Base-by-base conservation (phyloP, 495 filamentous ascomycete species). In the Aspergillus incahuasiensis region DNA sequence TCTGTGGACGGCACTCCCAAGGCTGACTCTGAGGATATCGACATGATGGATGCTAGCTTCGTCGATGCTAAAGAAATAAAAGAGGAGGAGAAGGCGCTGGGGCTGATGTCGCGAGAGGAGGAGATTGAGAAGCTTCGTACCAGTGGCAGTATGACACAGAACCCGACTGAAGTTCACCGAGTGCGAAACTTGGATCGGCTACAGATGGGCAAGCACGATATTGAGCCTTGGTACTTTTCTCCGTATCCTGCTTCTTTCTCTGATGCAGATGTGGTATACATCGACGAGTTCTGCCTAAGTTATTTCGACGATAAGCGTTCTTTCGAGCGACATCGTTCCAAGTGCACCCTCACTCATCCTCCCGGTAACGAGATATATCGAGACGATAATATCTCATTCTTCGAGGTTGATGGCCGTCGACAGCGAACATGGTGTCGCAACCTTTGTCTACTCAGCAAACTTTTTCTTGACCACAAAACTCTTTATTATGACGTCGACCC, bases 401-500 rank as follows among this genome's bases (percentile, higher is more conserved):
- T 96, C 63, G 94, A 98, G 70, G 95, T 98, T 56, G 94, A 98
- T 64, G 94, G 94, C 5, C 83, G 91, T 15, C 81, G 94, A n/a
- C 94, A 98, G 64, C 81, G 92, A 11, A 95, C 89, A 3, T 98
- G 91, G 91, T 97, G 95, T 59, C 90, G 94, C 5, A 98, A 98
- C 61, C 79, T 98, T 20, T 97, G 94, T 70, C 78, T 98, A 0
- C 79, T 98, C 5, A 90, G 84, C 55, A 98, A 98, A 66, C 87
- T 97, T 66, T 98, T 98, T 73, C 84, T 98, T 22, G 94, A 97
- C 63, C 94, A 97, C 76, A 98, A 98, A 70, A 97, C 94, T 7
- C 87, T 98, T n/a, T 98, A 96, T 79, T 98, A 97, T 74, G 94
- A 98, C 63, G 94, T 98, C 50, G 94, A 98, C 65, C 94, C 94